Base-by-base conservation (phyloP, 2,329 filamentous ascomycete genomes). In the Paecilomyces fulvus region DNA sequence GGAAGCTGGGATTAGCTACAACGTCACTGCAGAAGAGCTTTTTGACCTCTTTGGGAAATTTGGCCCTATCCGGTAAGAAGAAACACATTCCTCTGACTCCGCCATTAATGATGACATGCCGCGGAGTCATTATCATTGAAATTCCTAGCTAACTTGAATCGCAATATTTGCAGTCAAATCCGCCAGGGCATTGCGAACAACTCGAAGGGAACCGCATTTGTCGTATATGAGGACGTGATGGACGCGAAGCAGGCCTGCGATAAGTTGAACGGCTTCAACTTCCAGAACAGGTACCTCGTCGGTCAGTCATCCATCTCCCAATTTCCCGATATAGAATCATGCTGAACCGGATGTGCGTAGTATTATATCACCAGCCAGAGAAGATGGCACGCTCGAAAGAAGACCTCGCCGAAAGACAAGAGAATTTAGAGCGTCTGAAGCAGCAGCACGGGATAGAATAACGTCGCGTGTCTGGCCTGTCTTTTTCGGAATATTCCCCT, bases 191-290 rank as follows among this genome's bases (percentile, higher is more conserved):
- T 97, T 73, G 90, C 92, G 66, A 91, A 87, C 78, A 92, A 94
- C 75, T 96, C 94, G 70, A 99, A 97, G 78, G 94, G 94, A 73
- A 99, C 94, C 55, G 94, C 92, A 65, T 99, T 96, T 77, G 94
- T 99, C 67, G 94, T 99, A 77, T 99, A 96, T 82, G 94, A 97
- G 78, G 94, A 99, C 83, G 92, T 97, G 66, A 89, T 94, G 83
- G 94, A 99, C 82, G 92, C 94, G 65, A 99, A 99, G 80, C 87
- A 91, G 78, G 94, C 94, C 71, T 97, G 94, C 82, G 94, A 99
- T 81, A 96, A 97, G 81, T 83, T 99, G 75, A 99, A 99, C 81
- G 94, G 94, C 73, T 99, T 95, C 86, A 99, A 99, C 81, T 99
- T 99, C 77, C 94, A 99, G 81, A 96, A 92, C 79, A 89, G 94